Evolutionary conservation across 768 basidiomycete genomes (phyloP).

Genomic region (Fomitopsis pulvina): DNA sequence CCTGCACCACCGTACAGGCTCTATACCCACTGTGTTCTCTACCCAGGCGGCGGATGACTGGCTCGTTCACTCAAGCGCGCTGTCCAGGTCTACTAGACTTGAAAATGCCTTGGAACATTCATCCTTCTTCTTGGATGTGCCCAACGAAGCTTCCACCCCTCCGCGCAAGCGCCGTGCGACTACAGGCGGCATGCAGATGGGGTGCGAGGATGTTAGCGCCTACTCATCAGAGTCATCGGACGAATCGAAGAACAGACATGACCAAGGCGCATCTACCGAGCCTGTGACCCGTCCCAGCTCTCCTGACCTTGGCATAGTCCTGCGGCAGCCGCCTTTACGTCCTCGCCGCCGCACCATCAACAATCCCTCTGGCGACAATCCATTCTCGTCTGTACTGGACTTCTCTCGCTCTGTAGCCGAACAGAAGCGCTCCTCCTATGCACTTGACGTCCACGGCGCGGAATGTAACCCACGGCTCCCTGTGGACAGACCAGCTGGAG

Average conservation of each 20-base stretch:
- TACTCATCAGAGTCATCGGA: not conserved
- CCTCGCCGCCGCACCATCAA: slow-evolving; percentile 20
- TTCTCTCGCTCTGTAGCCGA: slow-evolving; percentile 14
- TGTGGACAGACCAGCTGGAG: slow-evolving; percentile 1
- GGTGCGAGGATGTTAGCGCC: not conserved
- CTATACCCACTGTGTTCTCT: slow-evolving; percentile 18
- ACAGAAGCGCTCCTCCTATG: not conserved
- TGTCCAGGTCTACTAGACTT: slow-evolving; percentile 10
- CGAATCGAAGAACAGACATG: not conserved
- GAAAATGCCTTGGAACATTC: slow-evolving; percentile 9
- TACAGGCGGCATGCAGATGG: slow-evolving; percentile 4
- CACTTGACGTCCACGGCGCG: not conserved
- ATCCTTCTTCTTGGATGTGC: slow-evolving; percentile 17
- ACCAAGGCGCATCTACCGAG: not conserved
- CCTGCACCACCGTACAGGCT: slow-evolving; percentile 19
- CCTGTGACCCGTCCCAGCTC: not conserved
- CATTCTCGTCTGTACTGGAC: slow-evolving; percentile 24
- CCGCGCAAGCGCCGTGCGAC: slow-evolving; percentile 15
- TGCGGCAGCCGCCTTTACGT: slow-evolving; percentile 11
- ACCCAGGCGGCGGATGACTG: slow-evolving; percentile 19
- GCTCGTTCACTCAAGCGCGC: slow-evolving; percentile 23
- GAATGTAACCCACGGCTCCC: not conserved
- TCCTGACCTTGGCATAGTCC: not conserved
- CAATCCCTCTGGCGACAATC: slow-evolving; percentile 19
- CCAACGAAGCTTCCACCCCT: slow-evolving; percentile 18